These are phyloP conservation scores for Dionaea muscipula DNA, from an alignment of 179 eudicot genomes.

Conservation along the genomic window DNA sequence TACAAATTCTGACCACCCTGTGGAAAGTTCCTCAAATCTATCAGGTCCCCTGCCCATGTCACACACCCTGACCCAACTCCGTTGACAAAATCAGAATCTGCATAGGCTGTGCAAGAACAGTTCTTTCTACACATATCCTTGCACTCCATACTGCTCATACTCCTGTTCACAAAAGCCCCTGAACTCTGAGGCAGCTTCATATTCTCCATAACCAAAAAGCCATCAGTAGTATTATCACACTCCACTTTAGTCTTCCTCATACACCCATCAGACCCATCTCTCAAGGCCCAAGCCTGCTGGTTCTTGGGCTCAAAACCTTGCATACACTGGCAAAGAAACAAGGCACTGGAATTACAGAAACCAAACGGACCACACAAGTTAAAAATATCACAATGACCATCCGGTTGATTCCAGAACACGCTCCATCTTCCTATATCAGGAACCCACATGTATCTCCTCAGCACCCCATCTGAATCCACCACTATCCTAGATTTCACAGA, in stretches of 20 bases:
- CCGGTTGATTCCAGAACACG: constrained; percentile 34
- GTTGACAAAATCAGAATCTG: constrained; percentile 20
- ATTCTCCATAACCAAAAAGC: constrained; percentile 33
- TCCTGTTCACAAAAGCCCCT: constrained; percentile 20
- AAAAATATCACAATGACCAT: constrained; percentile 48
- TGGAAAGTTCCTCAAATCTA: constrained; percentile 46
- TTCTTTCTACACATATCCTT: constrained; percentile 25
- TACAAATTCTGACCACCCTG: constrained; percentile 65
- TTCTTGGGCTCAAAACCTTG: constrained; percentile 40
- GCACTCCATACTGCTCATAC: constrained; percentile 25
- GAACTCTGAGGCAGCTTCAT: constrained; percentile 54
- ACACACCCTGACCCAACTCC: constrained; percentile 45
- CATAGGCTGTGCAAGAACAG: constrained; percentile 47
- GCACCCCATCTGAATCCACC: constrained; percentile 21
- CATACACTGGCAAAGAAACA: constrained; percentile 38
- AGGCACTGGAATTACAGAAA: constrained; percentile 26
- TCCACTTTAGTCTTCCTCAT: constrained; percentile 23
- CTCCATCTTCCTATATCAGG: constrained; percentile 24
- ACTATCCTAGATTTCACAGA: constrained; percentile 30
- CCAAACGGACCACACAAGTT: constrained; percentile 42
- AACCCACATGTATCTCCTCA: constrained; percentile 41
- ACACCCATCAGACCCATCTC: constrained; percentile 61
- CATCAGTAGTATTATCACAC: constrained; percentile 42
- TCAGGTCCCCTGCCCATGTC: constrained; percentile 36
- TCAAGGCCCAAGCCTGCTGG: constrained; percentile 31